Conservation (phyloP, 2,329 filamentous ascomycete genomes). For the Stachybotrys chartarum region DNA sequence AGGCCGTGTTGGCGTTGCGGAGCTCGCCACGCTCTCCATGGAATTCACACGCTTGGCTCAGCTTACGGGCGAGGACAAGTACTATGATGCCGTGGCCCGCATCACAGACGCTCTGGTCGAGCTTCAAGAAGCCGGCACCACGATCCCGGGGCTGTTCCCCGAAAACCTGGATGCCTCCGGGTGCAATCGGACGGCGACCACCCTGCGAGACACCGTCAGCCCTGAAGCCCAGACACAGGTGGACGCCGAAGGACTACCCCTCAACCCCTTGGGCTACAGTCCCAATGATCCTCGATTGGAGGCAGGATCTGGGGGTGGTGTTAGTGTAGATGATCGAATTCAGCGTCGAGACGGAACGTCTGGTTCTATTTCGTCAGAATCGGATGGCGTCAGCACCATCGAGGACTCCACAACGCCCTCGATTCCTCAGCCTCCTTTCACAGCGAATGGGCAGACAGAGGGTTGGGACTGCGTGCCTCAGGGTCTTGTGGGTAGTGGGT, state of each 20-base stretch:
- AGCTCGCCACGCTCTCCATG: conserved; percentile 73
- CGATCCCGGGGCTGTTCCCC: conserved; percentile 75
- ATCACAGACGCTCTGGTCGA: conserved; percentile 75
- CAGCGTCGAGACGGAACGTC: conserved; percentile 1
- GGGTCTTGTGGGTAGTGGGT: conserved; percentile 43
- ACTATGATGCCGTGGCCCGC: conserved; percentile 83
- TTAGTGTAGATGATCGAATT: conserved; percentile 3
- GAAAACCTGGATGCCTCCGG: conserved; percentile 71
- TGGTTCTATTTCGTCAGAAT: not conserved
- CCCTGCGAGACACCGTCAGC: conserved; percentile 19
- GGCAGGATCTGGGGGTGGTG: not conserved
- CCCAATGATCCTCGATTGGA: conserved; percentile 3
- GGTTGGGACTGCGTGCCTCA: conserved; percentile 50
- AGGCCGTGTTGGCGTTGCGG: conserved; percentile 51
- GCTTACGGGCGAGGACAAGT: conserved; percentile 71
- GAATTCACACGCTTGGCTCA: conserved; percentile 89
- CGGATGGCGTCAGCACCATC: not conserved
- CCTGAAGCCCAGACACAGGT: conserved; percentile 26
- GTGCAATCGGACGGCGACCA: conserved; percentile 53
- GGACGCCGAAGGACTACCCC: conserved; percentile 20
- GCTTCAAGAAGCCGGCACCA: conserved; percentile 62
- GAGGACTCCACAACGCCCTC: not conserved
- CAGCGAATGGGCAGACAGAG: conserved; percentile 23
- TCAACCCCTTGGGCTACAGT: conserved; percentile 19
- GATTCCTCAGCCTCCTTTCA: conserved; percentile 17